Percentiles rank a stretch among this genome's conserved stretches.
These are phyloP conservation scores for Psilocybe cyanescens DNA, from an alignment of 768 basidiomycete genomes.

Conservation along the genomic window DNA sequence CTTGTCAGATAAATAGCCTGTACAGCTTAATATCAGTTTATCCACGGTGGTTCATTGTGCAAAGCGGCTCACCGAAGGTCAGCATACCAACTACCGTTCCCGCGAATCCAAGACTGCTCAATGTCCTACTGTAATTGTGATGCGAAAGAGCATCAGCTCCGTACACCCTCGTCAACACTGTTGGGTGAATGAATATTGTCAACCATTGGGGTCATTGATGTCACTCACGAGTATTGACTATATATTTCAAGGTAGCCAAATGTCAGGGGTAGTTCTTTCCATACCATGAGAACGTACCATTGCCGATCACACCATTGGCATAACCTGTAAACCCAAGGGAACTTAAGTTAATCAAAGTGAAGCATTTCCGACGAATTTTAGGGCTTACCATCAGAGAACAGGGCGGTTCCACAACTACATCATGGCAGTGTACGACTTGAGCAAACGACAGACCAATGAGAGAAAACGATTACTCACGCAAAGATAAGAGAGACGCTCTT, in stretches of 20 bases:
- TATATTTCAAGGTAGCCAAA: background rate
- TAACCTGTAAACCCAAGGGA: conserved; percentile 53
- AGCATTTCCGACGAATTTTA: background rate
- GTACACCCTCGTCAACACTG: conserved; percentile 77
- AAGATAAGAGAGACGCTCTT: conserved; percentile 81
- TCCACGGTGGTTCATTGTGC: background rate
- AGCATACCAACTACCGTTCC: conserved; percentile 91
- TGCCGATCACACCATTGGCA: conserved; percentile 80
- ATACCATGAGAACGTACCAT: conserved; percentile 50
- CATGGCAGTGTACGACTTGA: background rate
- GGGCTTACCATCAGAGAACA: conserved; percentile 79
- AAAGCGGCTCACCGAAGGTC: conserved; percentile 53
- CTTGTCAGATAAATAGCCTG: conserved; percentile 80
- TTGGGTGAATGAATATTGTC: background rate
- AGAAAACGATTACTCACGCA: conserved; percentile 54
- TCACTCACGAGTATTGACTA: conserved; percentile 71
- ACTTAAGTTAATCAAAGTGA: background rate
- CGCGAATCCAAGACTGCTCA: conserved; percentile 79
- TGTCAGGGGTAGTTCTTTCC: background rate
- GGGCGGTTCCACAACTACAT: conserved; percentile 79
- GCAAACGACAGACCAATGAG: background rate
- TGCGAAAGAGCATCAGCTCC: conserved; percentile 51
- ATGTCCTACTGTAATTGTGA: conserved; percentile 62
- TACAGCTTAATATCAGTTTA: background rate
- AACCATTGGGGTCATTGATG: background rate